These are phyloP conservation scores for Cutaneotrichosporon spelunceum DNA, from an alignment of 1,284 basidiomycete genomes.

Conservation along the genomic window DNA sequence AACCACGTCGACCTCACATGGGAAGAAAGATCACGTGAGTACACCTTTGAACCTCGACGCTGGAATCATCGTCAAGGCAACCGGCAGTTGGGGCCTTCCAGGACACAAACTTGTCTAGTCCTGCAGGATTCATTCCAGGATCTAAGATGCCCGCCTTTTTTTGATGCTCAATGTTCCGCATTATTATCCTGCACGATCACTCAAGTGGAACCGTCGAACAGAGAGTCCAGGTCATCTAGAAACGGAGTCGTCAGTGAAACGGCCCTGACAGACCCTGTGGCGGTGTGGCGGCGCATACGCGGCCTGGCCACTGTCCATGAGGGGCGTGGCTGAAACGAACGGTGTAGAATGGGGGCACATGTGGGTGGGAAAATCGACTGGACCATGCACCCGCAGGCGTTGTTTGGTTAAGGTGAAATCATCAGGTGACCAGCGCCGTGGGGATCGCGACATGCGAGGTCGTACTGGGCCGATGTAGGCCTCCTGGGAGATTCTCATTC, in stretches of 20 bases:
- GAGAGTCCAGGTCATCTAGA: neutral
- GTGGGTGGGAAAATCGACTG: too few relatives aligned
- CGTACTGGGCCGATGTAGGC: too few relatives aligned
- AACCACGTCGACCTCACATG: neutral
- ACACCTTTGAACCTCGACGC: neutral
- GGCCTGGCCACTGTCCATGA: neutral
- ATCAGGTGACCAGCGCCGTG: too few relatives aligned
- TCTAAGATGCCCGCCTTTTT: too few relatives aligned
- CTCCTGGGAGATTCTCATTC: too few relatives aligned
- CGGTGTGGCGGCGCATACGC: neutral
- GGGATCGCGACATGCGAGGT: too few relatives aligned
- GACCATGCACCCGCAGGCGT: too few relatives aligned
- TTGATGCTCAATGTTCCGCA: too few relatives aligned
- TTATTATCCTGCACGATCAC: too few relatives aligned
- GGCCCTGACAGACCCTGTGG: neutral
- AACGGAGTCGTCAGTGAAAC: neutral
- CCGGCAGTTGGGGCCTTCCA: neutral
- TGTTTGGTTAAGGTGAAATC: too few relatives aligned
- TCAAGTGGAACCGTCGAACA: too few relatives aligned
- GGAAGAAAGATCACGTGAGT: neutral
- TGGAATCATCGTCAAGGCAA: neutral
- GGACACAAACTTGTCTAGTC: neutral
- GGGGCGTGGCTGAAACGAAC: neutral
- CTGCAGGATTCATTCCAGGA: neutral
- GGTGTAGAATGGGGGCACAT: neutral